phyloP scores from a whole-genome alignment of 2,329 filamentous ascomycete genomes.

The Colletotrichum destructivum region DNA sequence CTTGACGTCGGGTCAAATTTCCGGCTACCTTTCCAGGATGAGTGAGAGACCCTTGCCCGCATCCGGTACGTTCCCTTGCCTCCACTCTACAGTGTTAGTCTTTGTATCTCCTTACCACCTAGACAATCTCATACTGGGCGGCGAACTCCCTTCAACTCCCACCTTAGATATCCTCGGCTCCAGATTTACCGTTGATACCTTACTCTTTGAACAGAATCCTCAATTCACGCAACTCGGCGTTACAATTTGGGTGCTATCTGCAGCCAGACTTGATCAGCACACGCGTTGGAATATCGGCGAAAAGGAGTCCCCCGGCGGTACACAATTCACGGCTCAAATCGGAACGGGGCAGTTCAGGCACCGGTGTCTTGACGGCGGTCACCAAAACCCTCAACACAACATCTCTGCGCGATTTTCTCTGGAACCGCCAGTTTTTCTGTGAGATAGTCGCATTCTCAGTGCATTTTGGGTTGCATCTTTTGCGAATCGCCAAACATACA shows the following conservation, averaged over 20 bases:
- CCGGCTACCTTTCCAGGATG: constrained; percentile 18
- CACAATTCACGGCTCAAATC: constrained; percentile 37
- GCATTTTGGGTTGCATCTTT: background rate
- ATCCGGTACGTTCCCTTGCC: constrained; percentile 36
- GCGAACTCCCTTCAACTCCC: background rate
- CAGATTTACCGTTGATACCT: background rate
- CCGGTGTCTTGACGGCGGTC: constrained; percentile 27
- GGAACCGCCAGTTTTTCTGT: background rate
- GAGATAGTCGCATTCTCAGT: background rate
- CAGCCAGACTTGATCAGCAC: constrained; percentile 22
- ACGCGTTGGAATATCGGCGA: constrained; percentile 27
- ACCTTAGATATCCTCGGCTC: constrained; percentile 2
- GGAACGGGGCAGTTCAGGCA: constrained; percentile 40
- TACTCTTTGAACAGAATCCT: background rate
- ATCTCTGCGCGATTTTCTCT: constrained; percentile 34
- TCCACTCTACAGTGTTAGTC: constrained; percentile 23
- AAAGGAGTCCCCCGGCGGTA: constrained; percentile 21
- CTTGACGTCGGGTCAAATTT: constrained; percentile 11
- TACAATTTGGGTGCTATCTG: background rate
- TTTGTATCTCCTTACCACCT: constrained; percentile 13
- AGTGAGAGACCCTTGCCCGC: constrained; percentile 32
- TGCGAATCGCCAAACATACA: background rate
- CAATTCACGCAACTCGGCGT: background rate
- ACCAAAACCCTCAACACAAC: constrained; percentile 19
- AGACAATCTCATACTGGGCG: constrained; percentile 6